phyloP scores from a whole-genome alignment of 164 flowering plant genomes.

The Magnolia officinalis region DNA sequence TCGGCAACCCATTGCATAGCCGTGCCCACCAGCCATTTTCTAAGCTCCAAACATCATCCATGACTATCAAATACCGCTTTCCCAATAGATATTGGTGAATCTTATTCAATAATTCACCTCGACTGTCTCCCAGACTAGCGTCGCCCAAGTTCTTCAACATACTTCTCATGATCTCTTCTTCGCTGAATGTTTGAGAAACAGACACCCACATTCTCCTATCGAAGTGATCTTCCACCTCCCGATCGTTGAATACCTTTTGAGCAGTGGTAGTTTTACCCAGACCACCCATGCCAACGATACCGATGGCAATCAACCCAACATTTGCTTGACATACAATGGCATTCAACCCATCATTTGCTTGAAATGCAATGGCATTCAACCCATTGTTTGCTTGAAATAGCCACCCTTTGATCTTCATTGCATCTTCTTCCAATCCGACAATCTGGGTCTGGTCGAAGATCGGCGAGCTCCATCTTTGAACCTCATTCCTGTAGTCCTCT shows the following conservation, averaged over 20 bases:
- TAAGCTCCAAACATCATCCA: slow-evolving; percentile 53
- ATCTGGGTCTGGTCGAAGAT: slow-evolving; percentile 41
- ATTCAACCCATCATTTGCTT: slow-evolving; percentile 8
- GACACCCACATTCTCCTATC: slow-evolving; percentile 50
- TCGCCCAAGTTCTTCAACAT: slow-evolving; percentile 40
- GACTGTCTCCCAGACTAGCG: slow-evolving; percentile 29
- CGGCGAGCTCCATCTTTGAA: slow-evolving; percentile 34
- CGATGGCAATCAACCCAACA: slow-evolving; percentile 23
- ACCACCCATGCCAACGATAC: slow-evolving; percentile 59
- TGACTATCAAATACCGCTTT: slow-evolving; percentile 46
- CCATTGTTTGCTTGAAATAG: slow-evolving; percentile 19
- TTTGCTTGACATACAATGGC: slow-evolving; percentile 12
- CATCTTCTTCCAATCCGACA: slow-evolving; percentile 47
- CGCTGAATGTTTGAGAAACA: slow-evolving; percentile 40
- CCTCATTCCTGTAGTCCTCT: slow-evolving; percentile 14
- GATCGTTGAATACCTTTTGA: slow-evolving; percentile 38
- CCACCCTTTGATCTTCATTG: slow-evolving; percentile 40
- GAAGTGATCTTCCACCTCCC: slow-evolving; percentile 25
- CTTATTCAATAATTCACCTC: slow-evolving; percentile 31
- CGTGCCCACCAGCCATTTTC: slow-evolving; percentile 37
- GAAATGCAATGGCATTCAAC: slow-evolving; percentile 14
- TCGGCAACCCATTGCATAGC: slow-evolving; percentile 36
- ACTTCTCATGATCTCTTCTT: slow-evolving; percentile 41
- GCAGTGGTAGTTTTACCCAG: slow-evolving; percentile 54
- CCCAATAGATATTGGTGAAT: slow-evolving; percentile 38